Evolutionary conservation across 129 eudicot genomes (phyloP), one percentile per base, ranked within the genome.

Genomic region (Arctium lappa): DNA sequence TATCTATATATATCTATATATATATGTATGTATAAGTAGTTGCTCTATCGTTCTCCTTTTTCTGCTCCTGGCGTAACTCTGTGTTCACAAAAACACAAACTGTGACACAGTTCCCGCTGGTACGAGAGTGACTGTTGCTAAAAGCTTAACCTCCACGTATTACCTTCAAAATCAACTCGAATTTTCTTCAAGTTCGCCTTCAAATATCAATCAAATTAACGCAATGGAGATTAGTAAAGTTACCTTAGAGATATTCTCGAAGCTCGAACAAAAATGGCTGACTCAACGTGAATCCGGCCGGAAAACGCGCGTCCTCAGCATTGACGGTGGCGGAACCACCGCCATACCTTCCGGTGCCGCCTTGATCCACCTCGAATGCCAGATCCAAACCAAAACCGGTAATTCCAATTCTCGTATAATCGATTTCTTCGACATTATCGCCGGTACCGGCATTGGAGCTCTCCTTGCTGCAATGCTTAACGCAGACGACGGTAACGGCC

Each of bases 181-280:
- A 0, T 18, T 32, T 68, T 27, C 34, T 1, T 22, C 34, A 66
- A 27, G 0, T 66, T 18, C 5, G 3, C 5, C 33, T 42, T 38
- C 11, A 32, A 27, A 7, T 22, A 18, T 22, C 32, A 1, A 5
- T 13, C 60, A 30, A 22, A 33, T 3, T 29, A 53, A 53, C 15
- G 71, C 5, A 31, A 91, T 89, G 97, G 97, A 91, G 70, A 72
- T 95, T 12, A 89, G 91, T 83, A 88, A 93, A 50, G 74, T 93
- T 48, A 93, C 98, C 2, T 86, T 93, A 69, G 99, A 95, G 89
- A 95, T 95, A 75, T 95, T 95, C 88, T 86, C 99, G 7, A 95
- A 93, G 95, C 95, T 95, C 5, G 99, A 95, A 85, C 93, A 95
- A 87, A 91, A 95, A 77, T 95, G 99, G 99, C 85, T 95, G 66